Evolutionary conservation across 257 asterid genomes (phyloP).

Genomic region (Lavandula angustifolia): DNA sequence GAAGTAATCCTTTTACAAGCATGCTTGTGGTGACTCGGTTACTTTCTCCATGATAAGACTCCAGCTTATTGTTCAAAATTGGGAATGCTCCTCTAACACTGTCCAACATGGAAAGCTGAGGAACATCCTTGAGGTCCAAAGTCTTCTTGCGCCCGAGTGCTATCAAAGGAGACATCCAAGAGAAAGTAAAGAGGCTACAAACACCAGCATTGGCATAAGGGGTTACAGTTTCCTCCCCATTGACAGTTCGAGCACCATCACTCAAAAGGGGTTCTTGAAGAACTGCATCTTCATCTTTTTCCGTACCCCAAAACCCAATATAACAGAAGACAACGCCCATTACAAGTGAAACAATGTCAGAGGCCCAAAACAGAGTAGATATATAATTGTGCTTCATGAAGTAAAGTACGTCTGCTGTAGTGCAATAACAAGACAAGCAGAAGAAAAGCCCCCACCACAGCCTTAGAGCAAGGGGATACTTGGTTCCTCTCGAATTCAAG

Average conservation of each 20-base stretch:
- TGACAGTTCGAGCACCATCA: constrained; percentile 39
- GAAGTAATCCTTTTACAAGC: constrained; percentile 68
- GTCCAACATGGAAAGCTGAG: constrained; percentile 62
- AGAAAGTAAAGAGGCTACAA: constrained; percentile 58
- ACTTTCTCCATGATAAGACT: constrained; percentile 39
- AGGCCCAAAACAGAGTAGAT: constrained; percentile 52
- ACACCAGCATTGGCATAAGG: constrained; percentile 66
- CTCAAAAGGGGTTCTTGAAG: constrained; percentile 72
- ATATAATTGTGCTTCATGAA: constrained; percentile 41
- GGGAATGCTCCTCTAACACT: constrained; percentile 62
- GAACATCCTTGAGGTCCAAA: constrained; percentile 83
- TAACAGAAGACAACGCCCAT: constrained; percentile 53
- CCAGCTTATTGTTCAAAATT: constrained; percentile 49
- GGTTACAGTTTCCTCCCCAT: constrained; percentile 71
- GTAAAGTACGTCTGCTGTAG: constrained; percentile 56
- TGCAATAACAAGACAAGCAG: constrained; percentile 56
- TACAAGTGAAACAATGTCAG: constrained; percentile 58
- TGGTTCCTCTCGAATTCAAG: constrained; percentile 48
- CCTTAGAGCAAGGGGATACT: constrained; percentile 63
- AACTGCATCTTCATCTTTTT: constrained; percentile 29
- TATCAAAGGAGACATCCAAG: constrained; percentile 74
- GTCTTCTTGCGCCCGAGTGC: constrained; percentile 66
- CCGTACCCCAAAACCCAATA: constrained; percentile 45
- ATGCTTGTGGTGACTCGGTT: constrained; percentile 54
- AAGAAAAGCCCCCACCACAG: constrained; percentile 72